A percentile compares a stretch with the other conserved stretches of the same genome.
These are phyloP conservation scores for Metschnikowia cerradonensis DNA, from an alignment of 805 yeast genomes.

Conservation along the genomic window DNA sequence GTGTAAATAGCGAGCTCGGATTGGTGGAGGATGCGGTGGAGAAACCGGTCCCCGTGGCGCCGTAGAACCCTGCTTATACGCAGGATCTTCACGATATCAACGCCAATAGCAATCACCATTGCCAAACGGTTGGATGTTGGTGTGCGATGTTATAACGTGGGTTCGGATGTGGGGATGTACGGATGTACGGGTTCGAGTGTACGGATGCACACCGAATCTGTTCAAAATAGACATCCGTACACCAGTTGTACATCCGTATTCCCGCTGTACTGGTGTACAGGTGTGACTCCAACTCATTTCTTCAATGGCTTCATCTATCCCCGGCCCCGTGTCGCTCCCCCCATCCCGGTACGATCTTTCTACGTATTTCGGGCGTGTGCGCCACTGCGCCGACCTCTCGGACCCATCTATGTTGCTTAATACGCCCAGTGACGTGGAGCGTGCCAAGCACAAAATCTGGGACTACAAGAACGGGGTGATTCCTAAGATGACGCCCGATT, in stretches of 20 bases:
- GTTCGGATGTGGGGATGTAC: too few species aligned
- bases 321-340: conserved; percentile 79
- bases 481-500: conserved; percentile 64
- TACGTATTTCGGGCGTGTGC: conserved; percentile 91
- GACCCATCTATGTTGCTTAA: conserved; percentile 88
- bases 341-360: conserved; percentile 72
- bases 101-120: conserved; percentile 45
- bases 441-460: conserved; percentile 62
- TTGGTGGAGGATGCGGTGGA: conserved; percentile 49
- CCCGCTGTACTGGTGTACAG: background rate
- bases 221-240: too few species aligned
- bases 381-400: conserved; percentile 88
- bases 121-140: background rate
- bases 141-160: background rate
- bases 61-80: conserved; percentile 44
- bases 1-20: conserved; percentile 37
- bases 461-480: conserved; percentile 69
- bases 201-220: background rate
- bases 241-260: too few species aligned
- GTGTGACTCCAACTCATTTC: background rate
- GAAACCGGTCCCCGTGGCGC: conserved; percentile 21
- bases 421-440: conserved; percentile 56
- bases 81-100: conserved; percentile 47
- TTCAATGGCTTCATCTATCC: conserved; percentile 80
- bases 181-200: background rate